A percentile compares a stretch with the other conserved stretches of the same genome.
Conservation (phyloP, 108 stramenopile species). For the Fistulifera solaris region DNA sequence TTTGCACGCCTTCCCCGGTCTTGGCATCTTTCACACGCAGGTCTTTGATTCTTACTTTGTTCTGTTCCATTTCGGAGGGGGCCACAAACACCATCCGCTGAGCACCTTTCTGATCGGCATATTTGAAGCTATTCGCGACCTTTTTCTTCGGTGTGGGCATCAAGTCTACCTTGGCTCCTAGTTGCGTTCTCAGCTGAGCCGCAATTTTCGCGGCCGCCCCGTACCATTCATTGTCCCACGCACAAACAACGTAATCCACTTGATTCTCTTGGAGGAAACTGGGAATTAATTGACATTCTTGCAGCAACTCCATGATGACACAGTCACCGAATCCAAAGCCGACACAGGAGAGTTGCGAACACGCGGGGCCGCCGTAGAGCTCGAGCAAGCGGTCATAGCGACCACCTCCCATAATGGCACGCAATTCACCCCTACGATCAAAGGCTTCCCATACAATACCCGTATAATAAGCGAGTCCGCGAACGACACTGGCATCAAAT, state of each 20-base stretch:
- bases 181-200: constrained; percentile 45
- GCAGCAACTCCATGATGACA: constrained; percentile 92
- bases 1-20: constrained; percentile 35
- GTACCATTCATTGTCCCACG: constrained; percentile 59
- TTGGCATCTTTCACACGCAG: constrained; percentile 51
- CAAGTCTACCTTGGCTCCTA: constrained; percentile 75
- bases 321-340: constrained; percentile 99
- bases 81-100: constrained; percentile 84
- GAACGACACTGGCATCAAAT: constrained; percentile 92
- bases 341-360: constrained; percentile 75
- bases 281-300: constrained; percentile 75
- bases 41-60: constrained; percentile 79
- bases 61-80: constrained; percentile 76
- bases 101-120: constrained; percentile 86
- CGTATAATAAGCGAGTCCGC: constrained; percentile 96
- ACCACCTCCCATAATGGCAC: constrained; percentile 96
- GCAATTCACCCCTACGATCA: constrained; percentile 86
- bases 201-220: constrained; percentile 63
- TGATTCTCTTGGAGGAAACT: constrained; percentile 44
- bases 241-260: constrained; percentile 80
- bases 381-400: constrained; percentile 92
- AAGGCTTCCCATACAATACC: constrained; percentile 97
- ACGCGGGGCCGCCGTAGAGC: constrained; percentile 86
- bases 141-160: constrained; percentile 87
- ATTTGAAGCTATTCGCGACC: constrained; percentile 91